Base-by-base conservation (phyloP, 371 early-diverging fungal genomes). In the Mortierella sp. region DNA sequence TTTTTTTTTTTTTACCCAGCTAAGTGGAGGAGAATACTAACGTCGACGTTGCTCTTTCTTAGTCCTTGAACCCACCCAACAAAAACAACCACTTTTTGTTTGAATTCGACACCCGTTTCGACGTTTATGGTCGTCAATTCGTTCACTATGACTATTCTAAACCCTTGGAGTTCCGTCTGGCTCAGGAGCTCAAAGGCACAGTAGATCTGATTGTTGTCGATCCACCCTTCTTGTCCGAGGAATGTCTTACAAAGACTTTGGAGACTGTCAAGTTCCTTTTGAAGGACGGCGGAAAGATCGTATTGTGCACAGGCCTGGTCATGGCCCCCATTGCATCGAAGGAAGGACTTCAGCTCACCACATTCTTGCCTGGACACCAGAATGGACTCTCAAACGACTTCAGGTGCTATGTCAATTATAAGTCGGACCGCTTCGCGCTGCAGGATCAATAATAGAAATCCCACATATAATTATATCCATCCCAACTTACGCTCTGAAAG, bases 161-260 rank as follows among this genome's bases (percentile, higher is more conserved):
- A 9, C 91, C 91, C 2, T 58, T 80, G n/a, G 68, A 83, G 8
- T 84, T 87, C 70, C 72, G 72, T 0, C 64, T 78, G 19, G 70
- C 78, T 1, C 49, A 48, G 1, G 75, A 73, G 17, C 49, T 86
- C 31, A 64, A 80, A 42, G 83, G 76, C 52, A 56, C 67, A 11
- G 84, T 89, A 37, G 89, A 90, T 70, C 82, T 85, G 51, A 78
- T 92, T 32, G 79, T 91, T 12, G 86, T 84, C 9, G 92, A 92
- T 64, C 92, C 92, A 8, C 92, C 92, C 17, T 92, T 92, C 65
- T 70, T 92, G 39, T 84, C 83, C 65, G 86, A 88, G 60, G 92
- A 90, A 62, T 92, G 92, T 56, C 80, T 84, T 64, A 76, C 82
- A 43, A 88, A 91, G 79, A 89, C 89, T 2, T 56, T 84, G 54